phyloP scores from a whole-genome alignment of 352 stramenopile species.

The Pythium plurisporium region DNA sequence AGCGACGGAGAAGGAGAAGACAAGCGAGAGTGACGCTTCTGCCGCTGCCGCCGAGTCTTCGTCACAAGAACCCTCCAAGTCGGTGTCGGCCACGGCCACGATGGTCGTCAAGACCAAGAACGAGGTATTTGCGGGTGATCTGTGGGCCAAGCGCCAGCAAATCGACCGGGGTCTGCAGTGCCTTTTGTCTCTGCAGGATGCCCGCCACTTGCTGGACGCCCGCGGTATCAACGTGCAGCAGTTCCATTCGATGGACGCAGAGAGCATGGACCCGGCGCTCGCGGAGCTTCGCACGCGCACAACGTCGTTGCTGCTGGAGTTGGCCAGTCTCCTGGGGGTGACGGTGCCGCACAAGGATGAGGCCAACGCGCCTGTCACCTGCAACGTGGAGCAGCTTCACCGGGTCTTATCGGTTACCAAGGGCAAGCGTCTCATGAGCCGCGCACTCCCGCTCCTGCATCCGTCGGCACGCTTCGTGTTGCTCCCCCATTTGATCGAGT shows the following conservation, averaged over 20 bases:
- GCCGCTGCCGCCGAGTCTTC: not conserved
- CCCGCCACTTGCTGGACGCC: conserved; percentile 74
- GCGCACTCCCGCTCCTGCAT: conserved; percentile 69
- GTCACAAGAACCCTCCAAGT: conserved; percentile 14
- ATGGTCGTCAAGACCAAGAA: conserved; percentile 63
- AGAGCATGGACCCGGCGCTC: conserved; percentile 69
- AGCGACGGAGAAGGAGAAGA: not conserved
- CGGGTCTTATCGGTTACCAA: conserved; percentile 57
- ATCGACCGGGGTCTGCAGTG: conserved; percentile 75
- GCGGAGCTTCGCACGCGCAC: conserved; percentile 62
- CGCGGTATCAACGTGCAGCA: conserved; percentile 82
- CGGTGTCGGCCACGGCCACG: conserved; percentile 6
- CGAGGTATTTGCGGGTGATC: conserved; percentile 72
- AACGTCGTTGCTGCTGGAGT: conserved; percentile 61
- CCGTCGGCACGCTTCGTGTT: conserved; percentile 77
- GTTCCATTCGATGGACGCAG: conserved; percentile 74
- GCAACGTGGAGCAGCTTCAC: conserved; percentile 48
- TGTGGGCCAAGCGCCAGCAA: conserved; percentile 64
- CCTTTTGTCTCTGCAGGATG: conserved; percentile 75
- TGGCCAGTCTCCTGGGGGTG: conserved; percentile 62
- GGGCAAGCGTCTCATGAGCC: conserved; percentile 73
- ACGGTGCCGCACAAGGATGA: conserved; percentile 5
- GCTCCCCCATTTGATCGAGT: conserved; percentile 60
- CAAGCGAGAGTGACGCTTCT: conserved; percentile 1
- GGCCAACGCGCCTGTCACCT: conserved; percentile 27